Evolutionary conservation across 192 early-diverging fungal species (phyloP), one percentile per base, ranked within the genome.

Genomic region (Physocladia obscura): DNA sequence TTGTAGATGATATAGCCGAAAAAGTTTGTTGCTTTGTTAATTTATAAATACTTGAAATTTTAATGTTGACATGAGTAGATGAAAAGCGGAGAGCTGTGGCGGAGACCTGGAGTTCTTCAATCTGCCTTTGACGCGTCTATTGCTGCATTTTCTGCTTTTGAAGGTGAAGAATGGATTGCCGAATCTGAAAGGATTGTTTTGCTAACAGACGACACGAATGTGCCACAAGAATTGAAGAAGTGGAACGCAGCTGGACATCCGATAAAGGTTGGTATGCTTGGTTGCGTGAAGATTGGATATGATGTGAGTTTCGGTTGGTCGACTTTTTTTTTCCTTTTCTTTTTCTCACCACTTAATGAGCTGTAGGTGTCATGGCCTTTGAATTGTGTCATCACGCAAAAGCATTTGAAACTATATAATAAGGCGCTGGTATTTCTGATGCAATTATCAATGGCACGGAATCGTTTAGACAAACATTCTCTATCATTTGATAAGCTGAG

Each of bases 201-300:
- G 48, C 31, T 38, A 24, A 32, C 52, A 32, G 62, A 65, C 30
- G 62, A 65, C 27, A 51, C 62, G 2, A 21, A 17, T 1, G 44
- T 38, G 11, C n/a, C 48, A n/a, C 17, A 47, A 17, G 44, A 65
- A 31, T 32, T 34, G 62, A 27, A 47, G 27, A 50, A 26, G 29
- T 19, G 49, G 32, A 32, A 32, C 5, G 27, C 15, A 11, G 27
- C 19, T n/a, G 30, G 29, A 4, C n/a, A n/a, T n/a, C 44, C 49
- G 17, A 11, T 65, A 31, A 11, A 49, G n/a, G 48, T 51, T 24
- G 27, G 22, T 5, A 19, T 49, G 11, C 11, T 57, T 11, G 52
- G 56, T 21, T 55, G 52, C 22, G 21, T 68, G n/a, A 54, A 68
- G 40, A 26, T 54, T 57, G 36, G 54, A 38, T 68, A 68, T 68